Conservation (phyloP, 177 flowering plant species). For the Vitis hybrid region DNA sequence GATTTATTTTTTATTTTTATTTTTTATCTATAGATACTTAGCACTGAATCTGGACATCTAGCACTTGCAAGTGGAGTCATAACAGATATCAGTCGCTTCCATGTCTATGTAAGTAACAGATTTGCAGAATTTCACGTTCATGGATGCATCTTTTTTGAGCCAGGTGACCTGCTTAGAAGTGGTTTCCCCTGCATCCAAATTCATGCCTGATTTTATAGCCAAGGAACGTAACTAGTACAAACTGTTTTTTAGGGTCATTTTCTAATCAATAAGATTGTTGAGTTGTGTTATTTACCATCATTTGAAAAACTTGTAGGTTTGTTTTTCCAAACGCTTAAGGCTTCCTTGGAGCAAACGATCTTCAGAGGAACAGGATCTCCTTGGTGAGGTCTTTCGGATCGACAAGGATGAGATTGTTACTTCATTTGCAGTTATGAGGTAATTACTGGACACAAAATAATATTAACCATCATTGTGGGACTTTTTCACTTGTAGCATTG, state of each 20-base stretch:
- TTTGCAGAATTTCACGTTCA: neutral
- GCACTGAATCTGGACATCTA: slow-evolving; percentile 52
- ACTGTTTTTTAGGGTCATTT: neutral
- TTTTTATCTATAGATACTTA: slow-evolving; percentile 51
- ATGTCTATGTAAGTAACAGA: slow-evolving; percentile 69
- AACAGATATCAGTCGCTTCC: slow-evolving; percentile 56
- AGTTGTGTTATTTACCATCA: neutral
- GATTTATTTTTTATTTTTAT: neutral
- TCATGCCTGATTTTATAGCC: neutral
- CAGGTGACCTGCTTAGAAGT: neutral
- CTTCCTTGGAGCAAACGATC: slow-evolving; percentile 60
- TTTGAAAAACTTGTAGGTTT: slow-evolving; percentile 46
- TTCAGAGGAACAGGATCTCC: slow-evolving; percentile 43
- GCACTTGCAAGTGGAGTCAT: slow-evolving; percentile 75
- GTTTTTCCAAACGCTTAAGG: slow-evolving; percentile 71
- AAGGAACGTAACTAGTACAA: neutral
- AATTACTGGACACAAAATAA: slow-evolving; percentile 4
- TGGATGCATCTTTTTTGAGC: neutral
- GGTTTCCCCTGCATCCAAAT: neutral
- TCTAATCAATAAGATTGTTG: neutral
- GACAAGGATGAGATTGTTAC: slow-evolving; percentile 80
- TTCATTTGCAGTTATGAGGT: slow-evolving; percentile 87
- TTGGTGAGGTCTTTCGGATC: slow-evolving; percentile 66
- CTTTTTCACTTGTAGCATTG: neutral
- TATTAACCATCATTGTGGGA: neutral